Conservation (phyloP, 176 grass and related monocot species). For the Otatea glauca region DNA sequence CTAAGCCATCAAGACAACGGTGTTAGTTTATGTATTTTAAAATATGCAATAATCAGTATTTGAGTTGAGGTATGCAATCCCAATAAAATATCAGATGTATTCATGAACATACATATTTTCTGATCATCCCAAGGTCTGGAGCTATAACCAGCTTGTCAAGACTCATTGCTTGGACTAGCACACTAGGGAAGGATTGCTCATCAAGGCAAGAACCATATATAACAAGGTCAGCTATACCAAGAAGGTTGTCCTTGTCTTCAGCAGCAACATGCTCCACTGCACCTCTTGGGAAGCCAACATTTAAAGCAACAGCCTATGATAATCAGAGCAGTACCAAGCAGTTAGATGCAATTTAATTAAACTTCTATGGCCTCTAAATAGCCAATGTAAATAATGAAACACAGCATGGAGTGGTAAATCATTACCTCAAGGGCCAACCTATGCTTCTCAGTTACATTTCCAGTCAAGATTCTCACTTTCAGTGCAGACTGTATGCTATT, state of each 20-base stretch:
- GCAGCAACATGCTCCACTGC: conserved; percentile 60
- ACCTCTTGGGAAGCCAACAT: conserved; percentile 70
- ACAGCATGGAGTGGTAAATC: conserved; percentile 20
- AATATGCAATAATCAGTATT: conserved; percentile 15
- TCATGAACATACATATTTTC: conserved; percentile 71
- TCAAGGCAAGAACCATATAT: conserved; percentile 93
- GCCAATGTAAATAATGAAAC: conserved; percentile 18
- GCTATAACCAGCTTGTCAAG: conserved; percentile 89
- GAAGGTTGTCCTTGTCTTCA: conserved; percentile 56
- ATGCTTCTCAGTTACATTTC: conserved; percentile 65
- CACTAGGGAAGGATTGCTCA: conserved; percentile 81
- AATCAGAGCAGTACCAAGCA: conserved; percentile 22
- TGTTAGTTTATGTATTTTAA: conserved; percentile 39
- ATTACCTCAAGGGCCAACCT: conserved; percentile 72
- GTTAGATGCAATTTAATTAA: conserved; percentile 50
- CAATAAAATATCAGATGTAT: conserved; percentile 27
- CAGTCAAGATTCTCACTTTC: conserved; percentile 72
- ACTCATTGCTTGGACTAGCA: conserved; percentile 83
- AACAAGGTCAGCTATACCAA: conserved; percentile 72
- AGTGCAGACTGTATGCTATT: conserved; percentile 61
- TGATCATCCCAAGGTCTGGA: conserved; percentile 85
- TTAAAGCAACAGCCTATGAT: conserved; percentile 63
- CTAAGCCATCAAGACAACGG: conserved; percentile 54
- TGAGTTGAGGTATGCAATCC: conserved; percentile 33
- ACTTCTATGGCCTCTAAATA: conserved; percentile 1